A percentile compares a stretch with the other conserved stretches of the same genome.
Conservation (phyloP, 129 eudicot species). For the Saposhnikovia divaricata region DNA sequence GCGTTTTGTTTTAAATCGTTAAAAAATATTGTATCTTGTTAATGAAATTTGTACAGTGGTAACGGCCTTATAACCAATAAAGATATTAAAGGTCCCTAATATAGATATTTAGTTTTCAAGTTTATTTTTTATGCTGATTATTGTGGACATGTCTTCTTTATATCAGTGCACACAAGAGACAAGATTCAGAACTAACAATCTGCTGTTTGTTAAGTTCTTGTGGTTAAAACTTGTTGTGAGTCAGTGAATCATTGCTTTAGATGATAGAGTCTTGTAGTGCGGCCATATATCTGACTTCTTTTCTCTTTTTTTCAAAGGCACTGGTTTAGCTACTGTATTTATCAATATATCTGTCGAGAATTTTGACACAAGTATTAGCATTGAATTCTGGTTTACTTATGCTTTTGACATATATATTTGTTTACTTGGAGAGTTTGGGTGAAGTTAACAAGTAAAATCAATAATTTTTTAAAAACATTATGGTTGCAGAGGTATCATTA, state of each 20-base stretch:
- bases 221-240: background rate
- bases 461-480: no score
- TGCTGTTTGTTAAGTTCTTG: background rate
- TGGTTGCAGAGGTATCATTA: no score
- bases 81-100: no score
- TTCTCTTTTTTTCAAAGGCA: slow-evolving; percentile 43
- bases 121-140: background rate
- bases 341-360: slow-evolving; percentile 96
- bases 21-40: no score
- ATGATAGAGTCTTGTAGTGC: background rate
- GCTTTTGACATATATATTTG: no score
- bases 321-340: slow-evolving; percentile 91
- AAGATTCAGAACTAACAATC: background rate
- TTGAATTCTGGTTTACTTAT: no score
- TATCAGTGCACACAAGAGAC: background rate
- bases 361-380: no score
- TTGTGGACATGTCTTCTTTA: background rate
- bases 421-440: no score
- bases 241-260: background rate
- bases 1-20: no score
- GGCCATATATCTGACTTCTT: background rate
- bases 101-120: background rate
- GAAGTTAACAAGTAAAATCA: no score
- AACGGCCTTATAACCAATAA: no score
- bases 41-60: no score